A percentile compares a stretch with the other conserved stretches of the same genome.
These are phyloP conservation scores for Coemansia aciculifera DNA, from an alignment of 192 early-diverging fungal genomes.

Conservation along the genomic window DNA sequence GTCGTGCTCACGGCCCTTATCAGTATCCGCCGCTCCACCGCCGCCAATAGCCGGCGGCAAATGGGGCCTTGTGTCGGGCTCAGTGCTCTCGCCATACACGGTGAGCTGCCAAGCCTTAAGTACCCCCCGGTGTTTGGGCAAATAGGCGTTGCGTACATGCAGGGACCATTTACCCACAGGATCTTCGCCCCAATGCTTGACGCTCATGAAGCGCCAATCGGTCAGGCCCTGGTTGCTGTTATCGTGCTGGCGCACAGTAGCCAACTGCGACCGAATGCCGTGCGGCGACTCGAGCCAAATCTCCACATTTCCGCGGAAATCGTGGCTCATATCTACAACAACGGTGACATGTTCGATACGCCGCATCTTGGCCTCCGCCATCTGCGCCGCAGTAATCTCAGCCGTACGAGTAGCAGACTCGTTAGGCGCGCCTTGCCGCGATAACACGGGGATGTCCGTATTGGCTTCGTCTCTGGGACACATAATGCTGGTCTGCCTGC, in stretches of 20 bases:
- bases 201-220: slow-evolving; percentile 94
- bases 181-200: slow-evolving; percentile 96
- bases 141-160: slow-evolving; percentile 63
- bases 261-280: slow-evolving; percentile 67
- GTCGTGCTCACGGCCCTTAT: neutral
- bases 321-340: slow-evolving; percentile 79
- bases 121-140: slow-evolving; percentile 57
- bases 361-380: slow-evolving; percentile 55
- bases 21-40: neutral
- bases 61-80: slow-evolving; percentile 16
- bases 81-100: slow-evolving; percentile 67
- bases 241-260: slow-evolving; percentile 66
- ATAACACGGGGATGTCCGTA: slow-evolving; percentile 57
- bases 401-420: slow-evolving; percentile 37
- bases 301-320: slow-evolving; percentile 81
- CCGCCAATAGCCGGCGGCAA: neutral
- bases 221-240: slow-evolving; percentile 64
- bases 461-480: slow-evolving; percentile 42
- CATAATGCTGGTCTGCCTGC: slow-evolving; percentile 64
- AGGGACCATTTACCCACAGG: slow-evolving; percentile 83
- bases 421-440: slow-evolving; percentile 33
- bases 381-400: slow-evolving; percentile 51
- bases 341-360: slow-evolving; percentile 87
- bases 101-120: slow-evolving; percentile 69
- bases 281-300: slow-evolving; percentile 78